Percentiles rank a stretch among this genome's conserved stretches.
phyloP scores from a whole-genome alignment of 805 yeast genomes.

The Monosporozyma yasuniensis region DNA sequence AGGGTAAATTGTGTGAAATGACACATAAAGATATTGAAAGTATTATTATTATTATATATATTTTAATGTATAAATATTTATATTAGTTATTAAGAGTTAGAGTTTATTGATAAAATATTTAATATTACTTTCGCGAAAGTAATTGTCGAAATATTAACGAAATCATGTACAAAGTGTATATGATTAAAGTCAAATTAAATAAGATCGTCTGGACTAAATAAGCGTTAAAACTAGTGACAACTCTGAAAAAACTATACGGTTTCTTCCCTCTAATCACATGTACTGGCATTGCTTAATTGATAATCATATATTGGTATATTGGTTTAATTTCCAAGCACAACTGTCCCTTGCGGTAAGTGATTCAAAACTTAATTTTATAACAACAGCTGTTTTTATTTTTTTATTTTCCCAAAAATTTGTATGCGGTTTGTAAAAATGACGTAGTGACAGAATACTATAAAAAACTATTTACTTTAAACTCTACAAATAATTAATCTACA shows the following conservation, averaged over 20 bases:
- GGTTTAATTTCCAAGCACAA: not conserved
- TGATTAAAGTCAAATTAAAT: not conserved
- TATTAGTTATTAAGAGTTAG: no score
- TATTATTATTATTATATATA: no score
- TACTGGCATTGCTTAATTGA: no score
- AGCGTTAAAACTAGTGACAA: not conserved
- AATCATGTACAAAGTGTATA: not conserved
- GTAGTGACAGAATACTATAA: no score
- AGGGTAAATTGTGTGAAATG: not conserved
- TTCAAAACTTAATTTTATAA: not conserved
- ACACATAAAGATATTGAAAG: not conserved
- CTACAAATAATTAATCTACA: not conserved
- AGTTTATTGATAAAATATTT: no score
- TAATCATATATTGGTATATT: no score
- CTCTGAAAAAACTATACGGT: not conserved
- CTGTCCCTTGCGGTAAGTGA: not conserved
- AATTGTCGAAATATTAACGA: not conserved
- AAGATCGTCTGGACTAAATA: not conserved
- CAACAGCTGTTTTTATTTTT: not conserved
- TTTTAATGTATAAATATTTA: no score
- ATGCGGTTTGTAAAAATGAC: no score
- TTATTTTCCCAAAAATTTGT: no score
- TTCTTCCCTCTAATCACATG: not conserved
- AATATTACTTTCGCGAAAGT: not conserved
- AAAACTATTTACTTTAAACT: no score